These are phyloP conservation scores for Fusarium chlamydosporum DNA, from an alignment of 2,329 filamentous ascomycete genomes.

Conservation along the genomic window DNA sequence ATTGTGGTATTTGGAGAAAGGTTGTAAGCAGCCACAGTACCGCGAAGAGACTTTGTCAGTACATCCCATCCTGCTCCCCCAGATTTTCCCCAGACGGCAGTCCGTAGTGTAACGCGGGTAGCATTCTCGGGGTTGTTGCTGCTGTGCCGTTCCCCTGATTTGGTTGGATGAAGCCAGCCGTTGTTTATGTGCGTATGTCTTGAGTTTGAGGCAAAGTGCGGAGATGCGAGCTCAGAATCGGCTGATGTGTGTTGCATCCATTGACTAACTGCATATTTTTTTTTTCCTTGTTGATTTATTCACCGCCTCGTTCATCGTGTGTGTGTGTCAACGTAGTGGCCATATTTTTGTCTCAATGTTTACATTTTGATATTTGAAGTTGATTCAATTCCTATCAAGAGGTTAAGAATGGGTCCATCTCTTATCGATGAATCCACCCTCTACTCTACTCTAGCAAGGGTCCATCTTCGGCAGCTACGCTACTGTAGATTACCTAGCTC, in stretches of 20 bases:
- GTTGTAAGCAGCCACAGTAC: conserved; percentile 29
- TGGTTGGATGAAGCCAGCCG: conserved; percentile 24
- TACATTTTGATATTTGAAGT: neutral
- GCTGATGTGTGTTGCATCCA: conserved; percentile 39
- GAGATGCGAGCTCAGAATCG: conserved; percentile 33
- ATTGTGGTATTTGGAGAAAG: conserved; percentile 35
- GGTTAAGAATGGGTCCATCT: conserved; percentile 32
- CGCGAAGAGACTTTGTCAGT: conserved; percentile 23
- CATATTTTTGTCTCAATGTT: neutral
- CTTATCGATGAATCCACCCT: conserved; percentile 26
- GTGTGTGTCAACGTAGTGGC: neutral
- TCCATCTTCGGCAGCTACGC: conserved; percentile 31
- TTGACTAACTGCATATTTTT: conserved; percentile 20
- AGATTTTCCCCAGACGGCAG: conserved; percentile 40
- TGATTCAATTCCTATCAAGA: conserved; percentile 6
- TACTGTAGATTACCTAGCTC: neutral
- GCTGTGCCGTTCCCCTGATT: conserved; percentile 27
- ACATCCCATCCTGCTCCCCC: conserved; percentile 29
- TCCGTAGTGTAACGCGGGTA: neutral
- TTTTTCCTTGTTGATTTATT: neutral
- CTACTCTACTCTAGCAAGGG: conserved; percentile 32
- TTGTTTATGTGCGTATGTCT: conserved; percentile 17
- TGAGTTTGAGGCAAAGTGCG: conserved; percentile 25
- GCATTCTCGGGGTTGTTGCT: conserved; percentile 8
- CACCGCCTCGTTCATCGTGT: conserved; percentile 18